Percentiles rank a stretch among this genome's conserved stretches.
Conservation (phyloP, 192 early-diverging fungal species). For the Coemansia sp. region DNA sequence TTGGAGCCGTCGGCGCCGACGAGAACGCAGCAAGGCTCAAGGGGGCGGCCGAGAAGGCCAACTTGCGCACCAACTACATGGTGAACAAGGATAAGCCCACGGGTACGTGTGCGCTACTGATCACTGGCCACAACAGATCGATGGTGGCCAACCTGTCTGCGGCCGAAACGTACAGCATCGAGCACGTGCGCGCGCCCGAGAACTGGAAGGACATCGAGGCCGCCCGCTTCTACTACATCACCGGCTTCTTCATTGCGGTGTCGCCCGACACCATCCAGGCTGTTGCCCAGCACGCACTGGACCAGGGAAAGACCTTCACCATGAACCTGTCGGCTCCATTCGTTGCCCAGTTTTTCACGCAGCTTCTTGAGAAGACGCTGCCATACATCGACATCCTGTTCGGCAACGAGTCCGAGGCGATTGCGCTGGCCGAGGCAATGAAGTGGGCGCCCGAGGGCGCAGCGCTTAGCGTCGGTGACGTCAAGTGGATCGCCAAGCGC, state of each 20-base stretch:
- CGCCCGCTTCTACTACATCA: slow-evolving; percentile 90
- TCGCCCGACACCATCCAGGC: slow-evolving; percentile 79
- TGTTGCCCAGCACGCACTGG: slow-evolving; percentile 86
- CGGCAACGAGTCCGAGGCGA: slow-evolving; percentile 96
- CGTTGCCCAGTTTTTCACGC: slow-evolving; percentile 91
- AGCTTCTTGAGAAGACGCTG: slow-evolving; percentile 70
- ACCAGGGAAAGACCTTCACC: slow-evolving; percentile 80
- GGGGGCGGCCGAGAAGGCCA: slow-evolving; percentile 76
- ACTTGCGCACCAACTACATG: slow-evolving; percentile 89
- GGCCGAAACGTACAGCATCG: slow-evolving; percentile 81
- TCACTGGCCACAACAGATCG: slow-evolving; percentile 86
- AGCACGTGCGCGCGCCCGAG: slow-evolving; percentile 67
- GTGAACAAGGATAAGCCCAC: slow-evolving; percentile 74
- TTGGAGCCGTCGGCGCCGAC: slow-evolving; percentile 92
- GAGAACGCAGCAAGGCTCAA: slow-evolving; percentile 72
- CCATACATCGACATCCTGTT: slow-evolving; percentile 92
- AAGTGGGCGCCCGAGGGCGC: slow-evolving; percentile 7
- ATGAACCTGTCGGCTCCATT: slow-evolving; percentile 98
- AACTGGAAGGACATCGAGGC: slow-evolving; percentile 87
- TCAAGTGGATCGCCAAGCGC: slow-evolving; percentile 79
- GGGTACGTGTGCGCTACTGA: slow-evolving; percentile 93
- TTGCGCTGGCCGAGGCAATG: slow-evolving; percentile 76
- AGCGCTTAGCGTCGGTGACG: slow-evolving; percentile 67
- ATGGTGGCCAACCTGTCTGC: slow-evolving; percentile 94
- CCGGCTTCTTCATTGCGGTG: slow-evolving; percentile 94